These are phyloP conservation scores for Yamadazyma olivae DNA, from an alignment of 805 yeast species.

Conservation along the genomic window DNA sequence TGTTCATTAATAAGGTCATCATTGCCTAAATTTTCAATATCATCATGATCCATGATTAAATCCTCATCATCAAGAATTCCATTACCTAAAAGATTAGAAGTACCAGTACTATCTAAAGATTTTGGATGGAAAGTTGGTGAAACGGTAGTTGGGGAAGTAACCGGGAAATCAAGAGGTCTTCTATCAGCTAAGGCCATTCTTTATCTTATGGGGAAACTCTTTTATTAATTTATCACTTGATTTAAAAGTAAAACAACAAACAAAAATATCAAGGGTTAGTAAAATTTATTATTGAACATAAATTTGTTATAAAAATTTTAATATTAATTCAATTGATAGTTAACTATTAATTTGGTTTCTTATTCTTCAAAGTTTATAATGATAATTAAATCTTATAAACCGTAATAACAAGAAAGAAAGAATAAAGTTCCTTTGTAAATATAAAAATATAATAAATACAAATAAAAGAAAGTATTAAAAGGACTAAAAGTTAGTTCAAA, in stretches of 20 bases:
- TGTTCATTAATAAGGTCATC: conserved; percentile 2
- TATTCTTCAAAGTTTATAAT: conserved; percentile 9
- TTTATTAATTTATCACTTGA: neutral
- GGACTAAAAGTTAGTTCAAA: no score
- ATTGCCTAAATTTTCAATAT: conserved; percentile 12
- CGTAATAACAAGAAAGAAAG: conserved; percentile 8
- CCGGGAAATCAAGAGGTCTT: conserved; percentile 58
- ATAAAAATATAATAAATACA: conserved; percentile 1
- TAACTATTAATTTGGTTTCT: no score
- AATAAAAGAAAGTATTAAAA: conserved; percentile 7
- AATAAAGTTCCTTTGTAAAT: conserved; percentile 9
- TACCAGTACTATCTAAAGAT: conserved; percentile 14
- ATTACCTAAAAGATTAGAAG: neutral
- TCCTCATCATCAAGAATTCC: conserved; percentile 3
- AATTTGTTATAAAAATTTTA: no score
- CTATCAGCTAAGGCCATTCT: conserved; percentile 65
- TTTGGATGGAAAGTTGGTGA: conserved; percentile 40
- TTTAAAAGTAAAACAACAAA: no score
- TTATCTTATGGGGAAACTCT: no score
- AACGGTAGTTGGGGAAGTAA: conserved; percentile 41
- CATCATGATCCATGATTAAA: conserved; percentile 4
- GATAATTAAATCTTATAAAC: conserved; percentile 17
- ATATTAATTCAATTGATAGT: no score
- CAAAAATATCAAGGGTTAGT: no score
- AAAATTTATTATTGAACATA: no score